Base-by-base conservation (phyloP, 352 stramenopile species). In the Phytopythium boreale region DNA sequence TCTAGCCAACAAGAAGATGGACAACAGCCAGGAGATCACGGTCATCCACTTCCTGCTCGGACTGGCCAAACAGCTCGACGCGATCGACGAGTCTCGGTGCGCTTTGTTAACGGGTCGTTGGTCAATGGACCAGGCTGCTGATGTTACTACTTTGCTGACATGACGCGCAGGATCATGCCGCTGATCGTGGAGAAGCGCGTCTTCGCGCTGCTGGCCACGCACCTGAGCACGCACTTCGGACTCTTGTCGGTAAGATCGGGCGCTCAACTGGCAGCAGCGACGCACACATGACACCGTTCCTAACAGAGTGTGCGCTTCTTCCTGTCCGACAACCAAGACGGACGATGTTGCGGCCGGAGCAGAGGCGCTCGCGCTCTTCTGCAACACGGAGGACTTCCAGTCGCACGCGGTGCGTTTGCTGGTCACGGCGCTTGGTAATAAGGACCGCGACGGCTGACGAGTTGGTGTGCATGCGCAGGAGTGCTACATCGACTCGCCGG, bases 21-120 rank as follows among this genome's bases (percentile, higher is more conserved):
- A 84, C 58, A 84, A 91, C 62, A 82, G 81, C 55, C 89, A 96
- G 59, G 88, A 97, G 76, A 71, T 96, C 53, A 88, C 90, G 15
- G 88, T 94, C 29, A 86, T 97, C 46, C 76, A 96, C 69, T 97
- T 96, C 61, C 77, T 97, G 20, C 64, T 85, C 26, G 85, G 88
- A 11, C 61, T 97, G 20, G 85, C 88, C 68, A 92, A 88, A 56
- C 87, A 93, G 53, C 65, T 96, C 43, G 89, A 96, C 26, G 77
- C 76, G 14, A 94, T 96, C 52, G 80, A 90, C 65, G 88, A 97
- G 71, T 89, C 82, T 37, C 69, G 84, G 86, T 92, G 52, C 20
- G 67, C 51, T 20, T 1, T 24, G 49, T 4, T 11, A 24, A 20
- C 17, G 7, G 6, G 26, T 3, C 29, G 26, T 7, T 20, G 7